phyloP scores from a whole-genome alignment of 345 rosid genomes.

The Lepidium sativum region DNA sequence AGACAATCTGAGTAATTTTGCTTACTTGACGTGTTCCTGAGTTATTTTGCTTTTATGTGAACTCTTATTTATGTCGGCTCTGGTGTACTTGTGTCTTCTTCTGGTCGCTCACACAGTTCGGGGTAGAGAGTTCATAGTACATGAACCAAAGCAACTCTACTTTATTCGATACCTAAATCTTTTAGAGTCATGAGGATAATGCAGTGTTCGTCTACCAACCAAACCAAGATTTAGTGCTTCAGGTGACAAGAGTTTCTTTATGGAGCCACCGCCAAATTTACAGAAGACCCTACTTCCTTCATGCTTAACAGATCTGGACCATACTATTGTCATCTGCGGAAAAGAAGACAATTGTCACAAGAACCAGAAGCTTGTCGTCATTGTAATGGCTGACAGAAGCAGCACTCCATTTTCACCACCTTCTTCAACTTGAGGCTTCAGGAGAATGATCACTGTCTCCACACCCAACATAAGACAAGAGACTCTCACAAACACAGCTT shows the following conservation, averaged over 20 bases:
- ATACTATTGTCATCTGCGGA: slow-evolving; percentile 57
- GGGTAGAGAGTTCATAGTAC: too few relatives aligned
- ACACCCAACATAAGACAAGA: slow-evolving; percentile 16
- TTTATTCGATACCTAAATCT: background rate
- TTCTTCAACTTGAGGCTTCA: slow-evolving; percentile 28
- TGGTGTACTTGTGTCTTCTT: too few relatives aligned
- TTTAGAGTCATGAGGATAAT: background rate
- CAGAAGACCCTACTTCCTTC: too few relatives aligned
- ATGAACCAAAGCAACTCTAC: background rate
- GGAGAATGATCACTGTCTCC: slow-evolving; percentile 35
- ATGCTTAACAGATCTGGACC: slow-evolving; percentile 44
- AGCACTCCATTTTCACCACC: slow-evolving; percentile 16
- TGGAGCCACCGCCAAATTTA: too few relatives aligned
- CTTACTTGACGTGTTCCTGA: too few relatives aligned
- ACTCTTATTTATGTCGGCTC: too few relatives aligned
- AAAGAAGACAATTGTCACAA: slow-evolving; percentile 50
- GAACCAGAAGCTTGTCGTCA: slow-evolving; percentile 40
- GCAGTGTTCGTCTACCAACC: slow-evolving; percentile 53
- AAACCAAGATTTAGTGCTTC: slow-evolving; percentile 49
- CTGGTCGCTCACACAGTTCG: too few relatives aligned
- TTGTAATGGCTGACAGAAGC: slow-evolving; percentile 55
- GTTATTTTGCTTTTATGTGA: too few relatives aligned
- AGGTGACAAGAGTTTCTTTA: slow-evolving; percentile 40
- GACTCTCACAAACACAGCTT: slow-evolving; percentile 28
- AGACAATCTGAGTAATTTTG: too few relatives aligned